These are phyloP conservation scores for Neonectria magnoliae DNA, from an alignment of 2,329 filamentous ascomycete genomes.

Conservation along the genomic window DNA sequence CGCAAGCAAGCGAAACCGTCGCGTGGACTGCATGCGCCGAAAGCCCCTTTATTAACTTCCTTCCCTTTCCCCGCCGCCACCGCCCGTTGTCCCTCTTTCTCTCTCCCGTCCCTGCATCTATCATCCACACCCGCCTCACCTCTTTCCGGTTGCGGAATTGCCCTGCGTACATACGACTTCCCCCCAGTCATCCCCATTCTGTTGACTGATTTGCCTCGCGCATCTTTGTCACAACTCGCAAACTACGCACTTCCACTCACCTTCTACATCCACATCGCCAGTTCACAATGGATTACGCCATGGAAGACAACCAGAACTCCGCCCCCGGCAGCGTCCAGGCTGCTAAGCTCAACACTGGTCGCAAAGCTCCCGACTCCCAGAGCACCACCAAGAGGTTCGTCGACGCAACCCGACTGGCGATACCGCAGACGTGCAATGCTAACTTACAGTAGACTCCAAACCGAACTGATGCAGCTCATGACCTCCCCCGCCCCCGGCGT, in stretches of 20 bases:
- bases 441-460: constrained; percentile 76
- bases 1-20: constrained; percentile 8
- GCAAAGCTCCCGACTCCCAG: constrained; percentile 72
- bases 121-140: constrained; percentile 27
- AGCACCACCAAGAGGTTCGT: constrained; percentile 81
- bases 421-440: constrained; percentile 11
- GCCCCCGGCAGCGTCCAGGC: constrained; percentile 70
- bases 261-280: constrained; percentile 18
- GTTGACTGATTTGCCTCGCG: neutral
- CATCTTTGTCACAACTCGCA: constrained; percentile 16
- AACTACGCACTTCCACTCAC: neutral
- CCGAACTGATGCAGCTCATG: constrained; percentile 98
- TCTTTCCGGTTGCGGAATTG: constrained; percentile 39
- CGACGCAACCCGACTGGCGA: constrained; percentile 5
- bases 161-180: constrained; percentile 24
- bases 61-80: constrained; percentile 21
- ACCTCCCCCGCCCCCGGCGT: constrained; percentile 91
- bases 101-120: constrained; percentile 17
- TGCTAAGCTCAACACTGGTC: constrained; percentile 67
- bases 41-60: constrained; percentile 7
- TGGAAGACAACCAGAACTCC: constrained; percentile 72
- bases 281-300: constrained; percentile 55
- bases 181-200: constrained; percentile 8
- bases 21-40: constrained; percentile 1
- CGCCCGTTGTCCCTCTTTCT: constrained; percentile 15